Evolutionary conservation across 140 eudicot species (phyloP).

Genomic region (Ambrosia hybrid): DNA sequence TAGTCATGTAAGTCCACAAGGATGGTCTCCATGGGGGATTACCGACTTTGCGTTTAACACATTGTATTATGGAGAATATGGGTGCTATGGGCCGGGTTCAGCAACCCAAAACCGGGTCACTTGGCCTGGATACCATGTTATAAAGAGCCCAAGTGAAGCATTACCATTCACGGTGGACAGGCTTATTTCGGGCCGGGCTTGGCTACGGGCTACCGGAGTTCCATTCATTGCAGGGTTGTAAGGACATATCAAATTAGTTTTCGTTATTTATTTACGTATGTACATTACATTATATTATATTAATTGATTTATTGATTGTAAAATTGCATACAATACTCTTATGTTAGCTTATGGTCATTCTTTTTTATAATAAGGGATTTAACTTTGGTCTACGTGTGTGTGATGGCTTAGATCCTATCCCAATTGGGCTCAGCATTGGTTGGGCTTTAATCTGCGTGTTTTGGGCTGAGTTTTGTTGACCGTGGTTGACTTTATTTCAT

Average conservation of each 20-base stretch:
- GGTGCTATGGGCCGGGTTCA: constrained; percentile 60
- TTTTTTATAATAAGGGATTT: no score
- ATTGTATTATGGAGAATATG: constrained; percentile 63
- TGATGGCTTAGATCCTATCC: no score
- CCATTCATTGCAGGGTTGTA: constrained; percentile 61
- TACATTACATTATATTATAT: constrained; percentile 24
- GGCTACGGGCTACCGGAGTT: constrained; percentile 67
- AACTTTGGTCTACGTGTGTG: no score
- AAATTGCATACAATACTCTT: no score
- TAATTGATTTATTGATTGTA: no score
- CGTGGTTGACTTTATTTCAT: no score
- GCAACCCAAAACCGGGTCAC: constrained; percentile 44
- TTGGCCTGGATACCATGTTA: constrained; percentile 64
- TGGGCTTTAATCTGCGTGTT: no score
- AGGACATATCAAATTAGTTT: constrained; percentile 8
- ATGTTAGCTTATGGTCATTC: no score
- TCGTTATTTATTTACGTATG: constrained; percentile 26
- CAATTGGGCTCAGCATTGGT: no score
- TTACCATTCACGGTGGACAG: constrained; percentile 54
- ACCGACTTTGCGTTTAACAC: constrained; percentile 17
- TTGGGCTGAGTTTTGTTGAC: no score
- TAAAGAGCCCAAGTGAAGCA: constrained; percentile 42
- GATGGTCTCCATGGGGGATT: constrained; percentile 56
- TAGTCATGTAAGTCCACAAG: constrained; percentile 50
- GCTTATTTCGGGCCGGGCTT: constrained; percentile 54